Conservation (phyloP, 2,329 filamentous ascomycete genomes). For the Arthrobotrys megalospora region DNA sequence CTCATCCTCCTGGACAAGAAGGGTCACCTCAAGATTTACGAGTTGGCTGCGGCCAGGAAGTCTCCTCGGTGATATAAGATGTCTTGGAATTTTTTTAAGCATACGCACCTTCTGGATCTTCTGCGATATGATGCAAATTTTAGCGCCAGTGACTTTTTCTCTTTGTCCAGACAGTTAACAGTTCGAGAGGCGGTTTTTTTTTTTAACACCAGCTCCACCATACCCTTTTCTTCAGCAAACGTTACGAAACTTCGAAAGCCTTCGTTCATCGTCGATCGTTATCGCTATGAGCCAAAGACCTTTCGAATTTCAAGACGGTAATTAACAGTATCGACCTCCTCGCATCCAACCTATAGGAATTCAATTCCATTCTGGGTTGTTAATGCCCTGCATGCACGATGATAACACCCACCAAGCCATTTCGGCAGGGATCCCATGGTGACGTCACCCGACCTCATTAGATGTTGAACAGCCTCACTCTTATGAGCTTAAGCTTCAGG, state of each 20-base stretch:
- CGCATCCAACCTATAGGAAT: slow-evolving; percentile 41
- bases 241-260: neutral
- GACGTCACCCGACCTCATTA: slow-evolving; percentile 55
- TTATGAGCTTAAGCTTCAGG: neutral
- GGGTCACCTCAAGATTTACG: slow-evolving; percentile 47
- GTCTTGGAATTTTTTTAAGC: neutral
- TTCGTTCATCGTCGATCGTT: slow-evolving; percentile 44
- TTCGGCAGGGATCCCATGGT: slow-evolving; percentile 57
- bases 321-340: slow-evolving; percentile 18
- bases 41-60: slow-evolving; percentile 28
- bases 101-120: neutral
- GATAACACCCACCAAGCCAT: slow-evolving; percentile 58
- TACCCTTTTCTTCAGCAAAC: slow-evolving; percentile 4
- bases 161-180: slow-evolving; percentile 24
- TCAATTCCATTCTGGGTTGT: slow-evolving; percentile 31
- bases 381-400: slow-evolving; percentile 60
- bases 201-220: slow-evolving; percentile 26
- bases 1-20: slow-evolving; percentile 58
- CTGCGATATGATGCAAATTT: slow-evolving; percentile 45
- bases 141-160: slow-evolving; percentile 19
- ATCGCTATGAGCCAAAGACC: slow-evolving; percentile 27
- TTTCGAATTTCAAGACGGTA: slow-evolving; percentile 42
- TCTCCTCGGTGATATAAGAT: slow-evolving; percentile 43
- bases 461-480: slow-evolving; percentile 56
- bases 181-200: slow-evolving; percentile 23